Evolutionary conservation across 2,329 filamentous ascomycete species (phyloP), one percentile per base, ranked within the genome.

Genomic region (Aspergillus amoenus): DNA sequence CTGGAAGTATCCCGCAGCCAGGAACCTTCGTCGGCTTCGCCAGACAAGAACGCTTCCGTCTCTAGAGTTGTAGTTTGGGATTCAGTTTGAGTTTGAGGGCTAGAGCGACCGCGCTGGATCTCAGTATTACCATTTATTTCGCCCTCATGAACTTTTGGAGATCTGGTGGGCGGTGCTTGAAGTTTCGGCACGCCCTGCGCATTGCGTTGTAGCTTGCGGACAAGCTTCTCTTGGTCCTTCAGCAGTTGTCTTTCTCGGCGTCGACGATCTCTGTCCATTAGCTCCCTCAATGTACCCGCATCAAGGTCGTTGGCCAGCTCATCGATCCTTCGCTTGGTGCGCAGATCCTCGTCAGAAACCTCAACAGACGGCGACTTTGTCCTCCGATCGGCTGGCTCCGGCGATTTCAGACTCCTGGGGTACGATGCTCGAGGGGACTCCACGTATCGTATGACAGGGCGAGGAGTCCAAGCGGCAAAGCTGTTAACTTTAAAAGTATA

Each of bases 261-360:
- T 66, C 93, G 85, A 63, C 88, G 83, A 68, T 99, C 94, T 58
- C 94, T 82, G 66, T 99, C 94, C 84, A 99, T 88, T 30, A 97
- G 80, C 70, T 96, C 90, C 57, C 93, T 84, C 40, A 99, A 73
- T 65, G 91, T 93, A 52, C 88, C 85, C 3, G 94, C 89, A 74
- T 91, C 91, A 54, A 99, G 81, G 58, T 90, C 88, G 69, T 97
- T 90, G 21, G 92, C 94, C 44, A 97, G 72, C 44, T 84, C 83
- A 57, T 87, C 84, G 45, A 89, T 83, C 34, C 80, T 79, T 76
- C 73, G 89, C 77, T 76, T 90, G 76, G 70, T 89, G 75, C 67
- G 85, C 76, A 75, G 60, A 22, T 75, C 71, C n/a, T 88, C 86
- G 59, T 90, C 85, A 0, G 84, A 80, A 15, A 87, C 84, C n/a